Evolutionary conservation across 495 filamentous ascomycete species (phyloP), one percentile per base, ranked within the genome.

Genomic region (Penicillium turbatum): DNA sequence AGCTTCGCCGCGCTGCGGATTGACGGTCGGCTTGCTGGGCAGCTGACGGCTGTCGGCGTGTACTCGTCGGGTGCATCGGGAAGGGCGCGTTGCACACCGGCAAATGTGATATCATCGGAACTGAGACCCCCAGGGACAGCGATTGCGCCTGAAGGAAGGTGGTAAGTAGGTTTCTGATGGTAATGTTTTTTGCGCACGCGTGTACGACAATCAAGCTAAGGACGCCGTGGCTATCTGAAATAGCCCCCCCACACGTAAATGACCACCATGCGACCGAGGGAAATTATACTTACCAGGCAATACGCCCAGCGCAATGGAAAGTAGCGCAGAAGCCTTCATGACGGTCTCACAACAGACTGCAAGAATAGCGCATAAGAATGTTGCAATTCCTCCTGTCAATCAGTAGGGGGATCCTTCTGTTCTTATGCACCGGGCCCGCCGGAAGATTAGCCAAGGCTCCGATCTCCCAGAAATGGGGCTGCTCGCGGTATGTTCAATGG

Each of bases 1-100:
- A 95, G 69, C 6, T 60, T 57, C 9, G 60, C 56, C 19, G 87
- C 89, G 19, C 63, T 67, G 30, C 83, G 76, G 21, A 87, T 64
- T 1, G 61, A 68, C 12, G 84, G 84, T 30, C 74, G 69, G 19
- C 39, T 67, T 9, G 69, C 55, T 1, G 78, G 75, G 44, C 77
- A 80, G 48, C 53, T 65, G 10, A 70, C 73, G 6, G 45, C 61
- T 30, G 62, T 57, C 6, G 77, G 77, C 3, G 66, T 62, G 45
- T 80, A 80, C 42, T 72, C 75, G 64, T 78, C 56, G 2, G 77
- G 77, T 11, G 76, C 74, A 56, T 78, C 70, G 24, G 76, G 74
- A 1, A 78, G 55, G 2, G 77, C 74, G 24, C 69, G 69, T 27
- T 45, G 36, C 32, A 52, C 45, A 34, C 63, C 2, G 9, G 58